Conservation (phyloP, 164 flowering plant genomes). For the Euptelea pleiosperma region DNA sequence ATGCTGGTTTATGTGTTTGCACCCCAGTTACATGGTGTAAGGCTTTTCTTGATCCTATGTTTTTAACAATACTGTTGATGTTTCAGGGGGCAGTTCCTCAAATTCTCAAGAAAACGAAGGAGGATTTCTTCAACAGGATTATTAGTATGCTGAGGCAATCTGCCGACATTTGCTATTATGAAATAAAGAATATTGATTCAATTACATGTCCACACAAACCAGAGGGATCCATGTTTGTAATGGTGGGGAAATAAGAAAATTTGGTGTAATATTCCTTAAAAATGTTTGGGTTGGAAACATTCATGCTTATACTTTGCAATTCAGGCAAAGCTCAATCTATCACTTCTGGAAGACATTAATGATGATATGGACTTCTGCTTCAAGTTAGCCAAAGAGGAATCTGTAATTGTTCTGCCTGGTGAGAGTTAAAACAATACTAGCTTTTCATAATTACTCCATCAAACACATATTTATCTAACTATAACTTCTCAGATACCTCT, state of each 20-base stretch:
- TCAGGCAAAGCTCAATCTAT: slow-evolving; percentile 13
- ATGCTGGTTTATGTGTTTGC: slow-evolving; percentile 1
- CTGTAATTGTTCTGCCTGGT: slow-evolving; percentile 41
- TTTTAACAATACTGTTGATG: background rate
- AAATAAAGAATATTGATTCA: slow-evolving; percentile 28
- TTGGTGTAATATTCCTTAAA: background rate
- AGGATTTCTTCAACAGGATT: slow-evolving; percentile 42
- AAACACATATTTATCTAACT: background rate
- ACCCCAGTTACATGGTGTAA: too few relatives aligned
- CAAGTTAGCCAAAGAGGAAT: slow-evolving; percentile 42
- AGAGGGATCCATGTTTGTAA: slow-evolving; percentile 38
- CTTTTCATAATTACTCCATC: background rate
- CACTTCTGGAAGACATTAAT: slow-evolving; percentile 25
- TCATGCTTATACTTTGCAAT: background rate
- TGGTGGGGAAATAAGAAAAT: slow-evolving; percentile 25
- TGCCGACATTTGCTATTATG: slow-evolving; percentile 38
- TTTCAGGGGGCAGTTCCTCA: slow-evolving; percentile 71
- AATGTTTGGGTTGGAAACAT: background rate
- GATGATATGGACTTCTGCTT: slow-evolving; percentile 40
- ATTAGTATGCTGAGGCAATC: slow-evolving; percentile 40
- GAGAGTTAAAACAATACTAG: background rate
- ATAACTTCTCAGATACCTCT: background rate
- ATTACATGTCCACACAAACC: slow-evolving; percentile 42
- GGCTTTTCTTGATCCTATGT: background rate
- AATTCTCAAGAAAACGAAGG: slow-evolving; percentile 54